phyloP scores from a whole-genome alignment of 768 basidiomycete species.

The Udeniomyces megalosporus region DNA sequence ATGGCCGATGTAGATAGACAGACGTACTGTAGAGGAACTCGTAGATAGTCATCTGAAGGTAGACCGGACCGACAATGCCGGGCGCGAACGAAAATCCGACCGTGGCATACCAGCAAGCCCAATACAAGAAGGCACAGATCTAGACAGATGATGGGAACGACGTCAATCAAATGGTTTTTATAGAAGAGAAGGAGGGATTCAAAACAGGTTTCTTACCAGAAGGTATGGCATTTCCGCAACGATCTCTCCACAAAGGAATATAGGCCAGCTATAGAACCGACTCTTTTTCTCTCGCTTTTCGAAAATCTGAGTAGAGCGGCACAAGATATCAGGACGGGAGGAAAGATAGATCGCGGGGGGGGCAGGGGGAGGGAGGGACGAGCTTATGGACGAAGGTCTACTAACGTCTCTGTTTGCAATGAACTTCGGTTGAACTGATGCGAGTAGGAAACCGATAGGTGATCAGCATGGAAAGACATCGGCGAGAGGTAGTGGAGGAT shows the following conservation, averaged over 20 bases:
- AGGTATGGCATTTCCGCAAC: constrained; percentile 25
- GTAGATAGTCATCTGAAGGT: constrained; percentile 23
- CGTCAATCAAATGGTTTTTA: too few species aligned
- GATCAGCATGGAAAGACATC: too few species aligned
- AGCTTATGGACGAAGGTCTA: background rate
- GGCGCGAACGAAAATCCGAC: constrained; percentile 25
- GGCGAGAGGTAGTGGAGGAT: too few species aligned
- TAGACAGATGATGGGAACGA: too few species aligned
- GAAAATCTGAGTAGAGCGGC: background rate
- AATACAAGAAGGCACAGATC: constrained; percentile 17
- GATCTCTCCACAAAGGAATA: constrained; percentile 24
- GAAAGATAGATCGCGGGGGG: too few species aligned
- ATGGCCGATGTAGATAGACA: background rate
- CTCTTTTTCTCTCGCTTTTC: constrained; percentile 23
- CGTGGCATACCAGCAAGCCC: constrained; percentile 16
- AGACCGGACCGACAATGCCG: constrained; percentile 23
- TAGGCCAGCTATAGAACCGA: constrained; percentile 22
- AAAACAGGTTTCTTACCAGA: constrained; percentile 14
- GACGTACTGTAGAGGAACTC: background rate
- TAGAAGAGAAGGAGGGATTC: too few species aligned
- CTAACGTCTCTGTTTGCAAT: constrained; percentile 3
- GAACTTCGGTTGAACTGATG: constrained; percentile 4
- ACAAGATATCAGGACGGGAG: too few species aligned
- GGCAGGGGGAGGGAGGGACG: background rate
- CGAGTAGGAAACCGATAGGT: too few species aligned